phyloP scores from a whole-genome alignment of 176 grass and related monocot genomes.

The Musa troglodytarum region DNA sequence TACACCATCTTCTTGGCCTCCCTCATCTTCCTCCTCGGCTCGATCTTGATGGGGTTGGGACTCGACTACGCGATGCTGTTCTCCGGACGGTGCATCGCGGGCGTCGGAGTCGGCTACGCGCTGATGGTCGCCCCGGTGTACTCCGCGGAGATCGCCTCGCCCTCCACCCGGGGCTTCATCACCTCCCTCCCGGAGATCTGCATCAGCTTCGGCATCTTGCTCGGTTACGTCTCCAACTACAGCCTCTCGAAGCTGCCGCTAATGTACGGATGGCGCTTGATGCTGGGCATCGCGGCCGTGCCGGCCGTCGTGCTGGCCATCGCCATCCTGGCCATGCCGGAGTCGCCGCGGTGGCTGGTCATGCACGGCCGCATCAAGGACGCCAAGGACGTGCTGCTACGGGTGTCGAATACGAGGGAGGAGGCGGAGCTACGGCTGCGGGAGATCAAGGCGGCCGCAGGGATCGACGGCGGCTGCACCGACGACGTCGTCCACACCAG shows the following conservation, averaged over 20 bases:
- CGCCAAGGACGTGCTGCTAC: neutral
- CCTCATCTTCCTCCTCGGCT: neutral
- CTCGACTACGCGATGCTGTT: slow-evolving; percentile 3
- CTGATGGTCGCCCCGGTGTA: slow-evolving; percentile 12
- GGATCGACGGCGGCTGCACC: neutral
- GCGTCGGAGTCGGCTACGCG: slow-evolving; percentile 11
- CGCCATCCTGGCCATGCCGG: neutral
- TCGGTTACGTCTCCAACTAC: slow-evolving; percentile 13
- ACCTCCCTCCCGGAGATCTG: slow-evolving; percentile 15
- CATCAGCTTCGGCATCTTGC: slow-evolving; percentile 3
- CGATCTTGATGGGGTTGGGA: slow-evolving; percentile 1
- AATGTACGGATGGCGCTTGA: slow-evolving; percentile 3
- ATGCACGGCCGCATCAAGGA: slow-evolving; percentile 3
- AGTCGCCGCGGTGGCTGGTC: slow-evolving; percentile 7
- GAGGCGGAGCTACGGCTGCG: slow-evolving; percentile 30
- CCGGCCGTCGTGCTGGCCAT: neutral
- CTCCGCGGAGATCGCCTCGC: slow-evolving; percentile 7
- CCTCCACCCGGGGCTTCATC: slow-evolving; percentile 13
- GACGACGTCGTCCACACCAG: neutral
- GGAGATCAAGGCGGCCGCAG: slow-evolving; percentile 26
- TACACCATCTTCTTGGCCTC: slow-evolving; percentile 11
- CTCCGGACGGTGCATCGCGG: slow-evolving; percentile 6
- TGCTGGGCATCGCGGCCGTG: slow-evolving; percentile 1
- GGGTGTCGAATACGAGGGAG: neutral
- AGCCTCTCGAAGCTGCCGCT: neutral